phyloP scores from a whole-genome alignment of 2,329 filamentous ascomycete genomes.

The Parastagonospora nodorum region DNA sequence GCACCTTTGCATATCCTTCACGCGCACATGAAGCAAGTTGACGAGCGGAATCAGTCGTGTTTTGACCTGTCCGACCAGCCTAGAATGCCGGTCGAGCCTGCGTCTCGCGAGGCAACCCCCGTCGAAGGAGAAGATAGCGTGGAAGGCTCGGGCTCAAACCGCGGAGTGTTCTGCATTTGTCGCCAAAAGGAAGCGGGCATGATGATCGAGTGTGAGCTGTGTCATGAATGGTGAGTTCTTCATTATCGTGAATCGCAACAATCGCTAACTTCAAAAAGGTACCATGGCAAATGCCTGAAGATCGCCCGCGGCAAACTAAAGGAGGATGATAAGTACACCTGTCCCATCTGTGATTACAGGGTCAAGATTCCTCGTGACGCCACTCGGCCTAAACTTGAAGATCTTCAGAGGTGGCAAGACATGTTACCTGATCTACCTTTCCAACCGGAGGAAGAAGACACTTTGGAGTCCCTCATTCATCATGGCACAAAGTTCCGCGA shows the following conservation, averaged over 20 bases:
- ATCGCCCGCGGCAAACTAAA: constrained; percentile 97
- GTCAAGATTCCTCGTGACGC: constrained; percentile 97
- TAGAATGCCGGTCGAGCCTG: constrained; percentile 86
- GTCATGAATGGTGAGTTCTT: constrained; percentile 84
- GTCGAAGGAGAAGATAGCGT: constrained; percentile 50
- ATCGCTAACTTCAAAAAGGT: constrained; percentile 62
- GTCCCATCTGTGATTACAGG: constrained; percentile 96
- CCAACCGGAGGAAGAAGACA: constrained; percentile 91
- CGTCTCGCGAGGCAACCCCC: constrained; percentile 79
- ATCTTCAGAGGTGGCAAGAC: constrained; percentile 80
- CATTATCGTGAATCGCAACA: not conserved
- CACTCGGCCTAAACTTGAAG: constrained; percentile 91
- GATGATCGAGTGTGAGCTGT: constrained; percentile 99
- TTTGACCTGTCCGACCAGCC: constrained; percentile 92
- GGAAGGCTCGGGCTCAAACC: constrained; percentile 54
- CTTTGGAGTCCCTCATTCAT: constrained; percentile 82
- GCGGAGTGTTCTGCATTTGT: constrained; percentile 97
- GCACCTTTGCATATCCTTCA: constrained; percentile 95
- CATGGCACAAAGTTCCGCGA: constrained; percentile 83
- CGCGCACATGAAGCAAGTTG: constrained; percentile 90
- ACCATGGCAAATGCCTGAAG: constrained; percentile 97
- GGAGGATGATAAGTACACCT: constrained; percentile 97
- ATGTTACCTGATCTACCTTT: constrained; percentile 84
- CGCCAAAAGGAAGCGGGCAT: constrained; percentile 90
- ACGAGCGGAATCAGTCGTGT: constrained; percentile 86